These are phyloP conservation scores for Pleurozium schreberi DNA, from an alignment of 225 moss, liverwort and hornwort species.

Conservation along the genomic window DNA sequence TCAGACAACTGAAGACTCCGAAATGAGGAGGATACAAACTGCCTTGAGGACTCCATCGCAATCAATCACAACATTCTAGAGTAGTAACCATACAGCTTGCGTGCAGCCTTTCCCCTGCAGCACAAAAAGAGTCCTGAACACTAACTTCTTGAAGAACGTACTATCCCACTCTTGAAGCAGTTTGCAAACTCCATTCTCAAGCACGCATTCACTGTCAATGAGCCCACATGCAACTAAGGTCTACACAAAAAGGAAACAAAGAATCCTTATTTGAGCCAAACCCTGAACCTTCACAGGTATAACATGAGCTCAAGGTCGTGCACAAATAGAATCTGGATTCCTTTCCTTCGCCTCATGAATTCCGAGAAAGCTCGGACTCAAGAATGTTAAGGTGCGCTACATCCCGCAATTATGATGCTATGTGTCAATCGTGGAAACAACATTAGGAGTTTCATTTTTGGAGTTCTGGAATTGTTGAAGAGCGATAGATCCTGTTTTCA, in stretches of 20 bases:
- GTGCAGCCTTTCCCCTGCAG: too few relatives aligned
- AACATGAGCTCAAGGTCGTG: too few relatives aligned
- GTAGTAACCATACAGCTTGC: not conserved
- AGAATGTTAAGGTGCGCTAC: not conserved
- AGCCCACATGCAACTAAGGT: too few relatives aligned
- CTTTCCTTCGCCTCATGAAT: not conserved
- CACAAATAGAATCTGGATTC: not conserved
- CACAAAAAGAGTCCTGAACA: not conserved
- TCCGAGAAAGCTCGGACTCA: not conserved
- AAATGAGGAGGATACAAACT: too few relatives aligned
- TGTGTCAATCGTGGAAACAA: not conserved
- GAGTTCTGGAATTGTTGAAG: conserved; percentile 75
- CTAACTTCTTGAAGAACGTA: not conserved
- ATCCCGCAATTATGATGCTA: not conserved
- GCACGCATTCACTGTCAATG: not conserved
- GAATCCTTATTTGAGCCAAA: too few relatives aligned
- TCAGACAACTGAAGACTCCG: too few relatives aligned
- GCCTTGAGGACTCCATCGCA: too few relatives aligned
- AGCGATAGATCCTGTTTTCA: conserved; percentile 40
- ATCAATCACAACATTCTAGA: not conserved
- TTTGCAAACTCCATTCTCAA: not conserved
- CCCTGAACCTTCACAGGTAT: too few relatives aligned
- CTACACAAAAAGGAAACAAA: too few relatives aligned
- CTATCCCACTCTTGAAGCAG: not conserved
- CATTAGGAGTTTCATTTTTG: not conserved